These are phyloP conservation scores for Neofusicoccum umdonicola DNA, from an alignment of 2,329 filamentous ascomycete genomes.

Conservation along the genomic window DNA sequence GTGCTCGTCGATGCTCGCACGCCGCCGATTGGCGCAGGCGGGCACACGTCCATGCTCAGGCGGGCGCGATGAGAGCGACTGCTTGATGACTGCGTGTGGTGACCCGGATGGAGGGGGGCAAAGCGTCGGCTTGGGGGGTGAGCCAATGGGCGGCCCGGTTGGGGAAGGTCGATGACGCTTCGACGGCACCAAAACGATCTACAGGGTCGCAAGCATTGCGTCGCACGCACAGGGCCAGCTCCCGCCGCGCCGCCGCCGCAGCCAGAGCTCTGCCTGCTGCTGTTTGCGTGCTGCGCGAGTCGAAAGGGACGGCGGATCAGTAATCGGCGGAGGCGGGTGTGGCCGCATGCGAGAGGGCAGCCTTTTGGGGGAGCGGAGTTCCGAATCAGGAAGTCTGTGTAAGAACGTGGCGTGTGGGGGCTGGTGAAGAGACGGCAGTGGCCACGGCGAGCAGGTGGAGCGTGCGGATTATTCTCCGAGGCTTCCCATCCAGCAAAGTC, in stretches of 20 bases:
- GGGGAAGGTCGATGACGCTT: conserved; percentile 12
- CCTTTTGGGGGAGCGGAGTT: no score
- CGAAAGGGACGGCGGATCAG: no score
- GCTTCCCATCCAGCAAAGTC: no score
- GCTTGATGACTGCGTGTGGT: background rate
- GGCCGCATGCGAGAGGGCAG: no score
- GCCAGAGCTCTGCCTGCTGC: background rate
- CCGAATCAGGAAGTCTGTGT: no score
- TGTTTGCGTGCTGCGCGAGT: background rate
- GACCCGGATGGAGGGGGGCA: background rate
- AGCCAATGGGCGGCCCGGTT: background rate
- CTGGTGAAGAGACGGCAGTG: no score
- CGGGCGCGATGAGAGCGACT: background rate
- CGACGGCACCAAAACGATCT: conserved; percentile 14
- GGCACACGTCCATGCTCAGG: background rate
- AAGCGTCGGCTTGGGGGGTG: background rate
- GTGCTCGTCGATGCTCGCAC: no score
- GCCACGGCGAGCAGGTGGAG: no score
- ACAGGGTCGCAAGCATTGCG: conserved; percentile 6
- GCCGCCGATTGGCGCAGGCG: background rate
- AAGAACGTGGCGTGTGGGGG: no score
- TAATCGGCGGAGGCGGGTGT: no score
- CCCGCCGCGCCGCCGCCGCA: background rate
- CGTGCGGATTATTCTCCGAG: no score
- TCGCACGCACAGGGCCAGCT: background rate